A percentile compares a stretch with the other conserved stretches of the same genome.
Evolutionary conservation across 106 monocot species (phyloP).

Genomic region (Dendrobium officinale): DNA sequence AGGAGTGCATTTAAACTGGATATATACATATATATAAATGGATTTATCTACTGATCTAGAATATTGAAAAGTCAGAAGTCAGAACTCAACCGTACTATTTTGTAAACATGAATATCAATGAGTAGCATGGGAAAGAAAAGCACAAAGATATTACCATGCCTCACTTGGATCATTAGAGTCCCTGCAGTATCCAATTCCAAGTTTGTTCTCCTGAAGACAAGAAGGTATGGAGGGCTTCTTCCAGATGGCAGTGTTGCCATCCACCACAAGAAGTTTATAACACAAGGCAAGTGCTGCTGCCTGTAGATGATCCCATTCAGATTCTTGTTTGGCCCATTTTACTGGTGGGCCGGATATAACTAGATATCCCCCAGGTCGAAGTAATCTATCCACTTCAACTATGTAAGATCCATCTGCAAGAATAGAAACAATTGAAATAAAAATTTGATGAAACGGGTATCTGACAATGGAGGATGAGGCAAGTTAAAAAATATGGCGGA

Average conservation of each 20-base stretch:
- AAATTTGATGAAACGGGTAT: background rate
- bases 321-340: conserved; percentile 79
- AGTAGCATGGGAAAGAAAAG: background rate
- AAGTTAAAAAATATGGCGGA: background rate
- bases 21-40: background rate
- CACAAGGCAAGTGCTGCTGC: conserved; percentile 57
- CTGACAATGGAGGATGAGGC: conserved; percentile 2
- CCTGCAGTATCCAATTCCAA: conserved; percentile 50
- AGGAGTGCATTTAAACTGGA: background rate
- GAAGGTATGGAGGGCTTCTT: conserved; percentile 57
- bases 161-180: conserved; percentile 59
- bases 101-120: background rate
- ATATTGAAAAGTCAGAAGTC: background rate
- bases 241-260: conserved; percentile 90
- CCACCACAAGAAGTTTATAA: conserved; percentile 75
- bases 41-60: background rate
- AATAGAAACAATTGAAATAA: background rate
- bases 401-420: conserved; percentile 89
- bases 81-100: background rate
- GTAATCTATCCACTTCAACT: conserved; percentile 80
- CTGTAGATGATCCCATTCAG: conserved; percentile 88
- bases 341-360: conserved; percentile 96
- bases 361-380: conserved; percentile 81
- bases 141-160: conserved; percentile 54
- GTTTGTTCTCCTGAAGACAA: conserved; percentile 48